These are phyloP conservation scores for Delonix regia DNA, from an alignment of 306 rosid genomes.

Conservation along the genomic window DNA sequence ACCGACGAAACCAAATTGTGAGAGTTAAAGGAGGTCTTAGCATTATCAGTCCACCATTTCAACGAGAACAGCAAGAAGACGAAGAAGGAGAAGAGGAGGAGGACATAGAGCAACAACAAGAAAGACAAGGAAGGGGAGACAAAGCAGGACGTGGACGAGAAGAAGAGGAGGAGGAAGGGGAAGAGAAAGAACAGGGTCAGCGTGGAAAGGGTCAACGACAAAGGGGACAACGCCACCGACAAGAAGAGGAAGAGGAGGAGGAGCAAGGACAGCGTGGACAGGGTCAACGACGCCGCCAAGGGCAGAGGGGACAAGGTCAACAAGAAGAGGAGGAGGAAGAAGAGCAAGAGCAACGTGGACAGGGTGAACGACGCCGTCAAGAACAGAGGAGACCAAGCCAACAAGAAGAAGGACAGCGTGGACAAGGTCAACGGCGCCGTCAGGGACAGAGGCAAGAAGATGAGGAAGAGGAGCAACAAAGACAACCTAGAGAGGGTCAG, in stretches of 20 bases:
- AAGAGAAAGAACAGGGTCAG: neutral
- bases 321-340: neutral
- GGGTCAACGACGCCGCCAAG: too few species aligned
- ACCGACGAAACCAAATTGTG: slow-evolving; percentile 7
- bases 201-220: neutral
- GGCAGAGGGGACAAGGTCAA: neutral
- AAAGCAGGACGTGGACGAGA: neutral
- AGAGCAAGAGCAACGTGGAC: neutral
- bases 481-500: too few species aligned
- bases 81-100: neutral
- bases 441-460: neutral
- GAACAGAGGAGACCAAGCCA: neutral
- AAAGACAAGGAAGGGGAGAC: neutral
- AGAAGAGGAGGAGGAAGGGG: too few species aligned
- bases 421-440: neutral
- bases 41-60: slow-evolving; percentile 10
- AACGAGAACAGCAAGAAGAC: neutral
- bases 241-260: too few species aligned
- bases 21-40: slow-evolving; percentile 31
- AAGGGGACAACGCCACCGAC: too few species aligned
- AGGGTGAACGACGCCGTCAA: neutral
- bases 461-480: neutral
- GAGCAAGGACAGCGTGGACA: too few species aligned
- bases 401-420: neutral
- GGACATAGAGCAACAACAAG: neutral